phyloP scores from a whole-genome alignment of 805 yeast species.

The Hanseniaspora hatyaiensis region DNA sequence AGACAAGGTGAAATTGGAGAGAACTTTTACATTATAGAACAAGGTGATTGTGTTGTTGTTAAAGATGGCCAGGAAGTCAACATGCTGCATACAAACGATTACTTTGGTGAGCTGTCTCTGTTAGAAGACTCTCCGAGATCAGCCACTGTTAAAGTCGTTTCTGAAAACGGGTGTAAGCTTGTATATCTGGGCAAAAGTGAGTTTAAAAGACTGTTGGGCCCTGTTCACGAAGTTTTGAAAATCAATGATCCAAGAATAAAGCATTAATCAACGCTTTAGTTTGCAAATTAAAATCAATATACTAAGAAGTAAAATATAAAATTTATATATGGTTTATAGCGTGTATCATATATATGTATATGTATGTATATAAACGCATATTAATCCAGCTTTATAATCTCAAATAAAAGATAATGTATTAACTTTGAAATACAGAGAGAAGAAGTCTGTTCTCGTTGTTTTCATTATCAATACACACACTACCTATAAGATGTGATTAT shows the following conservation, averaged over 20 bases:
- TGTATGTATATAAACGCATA: background rate
- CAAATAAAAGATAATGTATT: no score
- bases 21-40: conserved; percentile 60
- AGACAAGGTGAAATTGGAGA: conserved; percentile 80
- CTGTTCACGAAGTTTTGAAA: conserved; percentile 79
- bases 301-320: background rate
- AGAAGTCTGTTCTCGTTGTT: no score
- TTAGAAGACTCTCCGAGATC: conserved; percentile 86
- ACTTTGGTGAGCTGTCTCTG: conserved; percentile 93
- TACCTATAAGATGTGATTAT: no score
- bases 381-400: no score
- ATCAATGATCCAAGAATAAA: conserved; percentile 65
- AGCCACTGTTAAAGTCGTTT: conserved; percentile 73
- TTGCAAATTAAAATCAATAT: background rate
- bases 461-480: no score
- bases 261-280: background rate
- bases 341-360: background rate
- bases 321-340: background rate
- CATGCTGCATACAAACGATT: conserved; percentile 65
- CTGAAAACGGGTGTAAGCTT: conserved; percentile 52
- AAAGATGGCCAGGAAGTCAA: conserved; percentile 42
- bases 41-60: conserved; percentile 70
- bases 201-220: conserved; percentile 86
- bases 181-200: conserved; percentile 90
- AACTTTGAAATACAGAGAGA: no score